These are phyloP conservation scores for Pythium sukuiense DNA, from an alignment of 352 stramenopile genomes.

Conservation along the genomic window DNA sequence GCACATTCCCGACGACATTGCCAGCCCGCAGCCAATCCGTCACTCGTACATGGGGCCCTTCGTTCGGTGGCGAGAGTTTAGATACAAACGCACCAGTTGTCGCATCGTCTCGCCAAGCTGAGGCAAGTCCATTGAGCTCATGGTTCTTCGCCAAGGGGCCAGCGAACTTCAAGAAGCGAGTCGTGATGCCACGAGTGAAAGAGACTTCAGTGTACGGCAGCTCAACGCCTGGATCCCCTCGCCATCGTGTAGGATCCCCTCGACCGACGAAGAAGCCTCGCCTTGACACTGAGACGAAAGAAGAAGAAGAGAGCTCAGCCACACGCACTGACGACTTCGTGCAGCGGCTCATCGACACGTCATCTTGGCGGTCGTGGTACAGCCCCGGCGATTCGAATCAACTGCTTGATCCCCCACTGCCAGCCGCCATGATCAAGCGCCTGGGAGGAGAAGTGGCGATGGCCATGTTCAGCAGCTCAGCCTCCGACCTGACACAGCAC, in stretches of 20 bases:
- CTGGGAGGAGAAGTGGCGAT: slow-evolving; percentile 21
- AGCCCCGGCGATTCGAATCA: slow-evolving; percentile 37
- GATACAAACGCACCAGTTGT: not conserved
- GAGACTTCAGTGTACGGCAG: not conserved
- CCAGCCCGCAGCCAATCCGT: not conserved
- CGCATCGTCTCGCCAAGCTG: slow-evolving; percentile 6
- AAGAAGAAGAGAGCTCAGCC: not conserved
- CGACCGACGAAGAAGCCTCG: slow-evolving; percentile 20
- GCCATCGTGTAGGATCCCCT: slow-evolving; percentile 19
- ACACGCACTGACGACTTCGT: slow-evolving; percentile 35
- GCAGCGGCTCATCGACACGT: slow-evolving; percentile 40
- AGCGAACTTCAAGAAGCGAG: slow-evolving; percentile 60
- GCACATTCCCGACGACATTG: not conserved
- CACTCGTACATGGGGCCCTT: slow-evolving; percentile 45
- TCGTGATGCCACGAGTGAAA: slow-evolving; percentile 37
- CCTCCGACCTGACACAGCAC: not conserved
- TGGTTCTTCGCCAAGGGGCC: slow-evolving; percentile 67
- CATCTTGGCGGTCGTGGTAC: slow-evolving; percentile 68
- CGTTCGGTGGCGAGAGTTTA: slow-evolving; percentile 34
- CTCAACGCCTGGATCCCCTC: slow-evolving; percentile 16
- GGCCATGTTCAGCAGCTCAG: slow-evolving; percentile 7
- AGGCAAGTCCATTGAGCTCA: slow-evolving; percentile 48
- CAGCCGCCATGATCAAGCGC: slow-evolving; percentile 28
- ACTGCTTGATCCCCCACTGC: slow-evolving; percentile 55
- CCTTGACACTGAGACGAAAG: not conserved